Evolutionary conservation across 2,329 filamentous ascomycete genomes (phyloP), one percentile per base, ranked within the genome.

Genomic region (Colletotrichum theobromicola): DNA sequence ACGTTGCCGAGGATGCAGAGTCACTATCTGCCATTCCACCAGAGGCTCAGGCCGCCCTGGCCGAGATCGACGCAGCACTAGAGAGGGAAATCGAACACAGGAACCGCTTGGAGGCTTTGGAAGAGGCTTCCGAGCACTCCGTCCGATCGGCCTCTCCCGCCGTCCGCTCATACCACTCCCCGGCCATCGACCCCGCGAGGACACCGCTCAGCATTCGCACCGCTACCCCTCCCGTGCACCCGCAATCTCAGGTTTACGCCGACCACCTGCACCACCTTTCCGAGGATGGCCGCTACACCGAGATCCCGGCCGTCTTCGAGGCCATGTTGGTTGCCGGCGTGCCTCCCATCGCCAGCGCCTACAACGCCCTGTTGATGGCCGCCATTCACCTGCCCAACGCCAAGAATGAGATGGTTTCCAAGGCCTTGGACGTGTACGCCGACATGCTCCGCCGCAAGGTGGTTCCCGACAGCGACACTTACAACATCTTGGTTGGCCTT

Each of bases 361-460:
- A 99, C 88, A 98, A 98, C 82, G 94, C 95, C 64, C 89, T 99
- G 58, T 87, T 99, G 57, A 89, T 93, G 79, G 95, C 97, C 7
- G 95, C 95, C 16, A 95, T 98, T 76, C 90, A 95, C 78, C 90
- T 98, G 21, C 94, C 96, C 9, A 88, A 89, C 28, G 93, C 94
- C 83, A 94, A 93, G 83, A 93, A 94, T 68, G 94, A 97, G 85
- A 92, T 97, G 67, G 94, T 98, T 16, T 93, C 95, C 76, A 98
- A 98, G 86, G 95, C 95, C 7, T 89, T 98, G 67, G 96, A 98
- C 85, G 94, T 99, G 67, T 99, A 98, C 83, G 94, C 95, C 18
- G 96, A 98, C 82, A 98, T 99, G 97, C 92, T 98, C 78, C 92
- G 93, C 77, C 94, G 96, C 77, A 93, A 93, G 78, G 93, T 98